These are phyloP conservation scores for Xylariomycetidae sp. DNA, from an alignment of 2,329 filamentous ascomycete genomes.

Conservation along the genomic window DNA sequence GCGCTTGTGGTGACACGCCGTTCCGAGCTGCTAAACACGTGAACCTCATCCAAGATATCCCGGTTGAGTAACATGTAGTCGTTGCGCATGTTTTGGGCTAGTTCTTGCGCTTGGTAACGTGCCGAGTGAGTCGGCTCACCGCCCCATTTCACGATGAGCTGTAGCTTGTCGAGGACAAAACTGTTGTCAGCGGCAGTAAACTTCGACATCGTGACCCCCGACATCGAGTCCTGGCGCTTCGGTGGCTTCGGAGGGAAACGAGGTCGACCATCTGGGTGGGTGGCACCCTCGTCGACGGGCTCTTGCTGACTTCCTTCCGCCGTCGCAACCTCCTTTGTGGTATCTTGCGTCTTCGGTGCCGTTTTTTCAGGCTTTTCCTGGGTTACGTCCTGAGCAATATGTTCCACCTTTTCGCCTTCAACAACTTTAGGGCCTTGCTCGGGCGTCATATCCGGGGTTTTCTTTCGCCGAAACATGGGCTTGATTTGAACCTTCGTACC, in stretches of 20 bases:
- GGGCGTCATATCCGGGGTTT: constrained; percentile 49
- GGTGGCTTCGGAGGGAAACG: constrained; percentile 35
- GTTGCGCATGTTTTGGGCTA: constrained; percentile 93
- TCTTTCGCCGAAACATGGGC: constrained; percentile 94
- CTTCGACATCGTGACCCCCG: constrained; percentile 85
- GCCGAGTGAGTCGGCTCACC: constrained; percentile 97
- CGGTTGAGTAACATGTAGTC: constrained; percentile 89
- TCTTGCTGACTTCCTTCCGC: constrained; percentile 11
- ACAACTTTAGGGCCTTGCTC: constrained; percentile 24
- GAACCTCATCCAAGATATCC: constrained; percentile 85
- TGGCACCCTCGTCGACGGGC: constrained; percentile 10
- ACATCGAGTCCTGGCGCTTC: constrained; percentile 74
- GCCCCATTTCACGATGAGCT: constrained; percentile 98
- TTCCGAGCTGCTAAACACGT: constrained; percentile 94
- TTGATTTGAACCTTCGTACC: constrained; percentile 99
- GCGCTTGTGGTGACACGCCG: constrained; percentile 90
- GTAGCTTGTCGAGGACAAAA: constrained; percentile 88
- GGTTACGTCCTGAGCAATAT: constrained; percentile 14
- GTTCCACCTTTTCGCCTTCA: constrained; percentile 28
- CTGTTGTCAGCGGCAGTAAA: constrained; percentile 92
- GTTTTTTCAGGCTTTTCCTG: constrained; percentile 8
- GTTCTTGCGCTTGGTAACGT: constrained; percentile 89
- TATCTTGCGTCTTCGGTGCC: constrained; percentile 18
- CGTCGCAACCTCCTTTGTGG: constrained; percentile 12
- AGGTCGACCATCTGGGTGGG: constrained; percentile 21